phyloP scores from a whole-genome alignment of 371 early-diverging fungal genomes.

The Mucor plumbeus region DNA sequence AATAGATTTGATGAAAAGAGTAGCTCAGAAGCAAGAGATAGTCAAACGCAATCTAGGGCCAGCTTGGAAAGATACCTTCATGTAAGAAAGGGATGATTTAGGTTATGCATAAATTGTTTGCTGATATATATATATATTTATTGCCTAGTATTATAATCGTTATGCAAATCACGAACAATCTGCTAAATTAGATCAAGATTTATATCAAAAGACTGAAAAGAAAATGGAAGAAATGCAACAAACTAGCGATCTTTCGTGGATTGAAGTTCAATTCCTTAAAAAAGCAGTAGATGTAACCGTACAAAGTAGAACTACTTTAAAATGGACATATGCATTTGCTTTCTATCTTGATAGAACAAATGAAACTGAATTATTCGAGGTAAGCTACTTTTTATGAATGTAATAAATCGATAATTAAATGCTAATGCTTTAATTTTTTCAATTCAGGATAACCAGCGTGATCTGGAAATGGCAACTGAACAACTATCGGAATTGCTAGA shows the following conservation, averaged over 20 bases:
- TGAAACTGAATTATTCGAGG: slow-evolving; percentile 90
- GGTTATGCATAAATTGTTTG: too few relatives aligned
- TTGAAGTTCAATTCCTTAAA: slow-evolving; percentile 96
- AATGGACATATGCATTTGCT: slow-evolving; percentile 97
- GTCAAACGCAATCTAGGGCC: slow-evolving; percentile 85
- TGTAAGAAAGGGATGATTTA: slow-evolving; percentile 51
- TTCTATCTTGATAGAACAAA: slow-evolving; percentile 90
- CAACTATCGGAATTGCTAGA: slow-evolving; percentile 89
- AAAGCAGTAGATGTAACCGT: slow-evolving; percentile 91
- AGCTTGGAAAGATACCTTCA: slow-evolving; percentile 94
- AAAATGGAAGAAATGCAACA: slow-evolving; percentile 97
- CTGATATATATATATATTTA: too few relatives aligned
- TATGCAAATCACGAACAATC: slow-evolving; percentile 97
- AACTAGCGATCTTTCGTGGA: slow-evolving; percentile 92
- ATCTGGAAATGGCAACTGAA: slow-evolving; percentile 96
- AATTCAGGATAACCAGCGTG: slow-evolving; percentile 89
- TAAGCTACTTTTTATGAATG: slow-evolving; percentile 10
- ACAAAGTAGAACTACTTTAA: slow-evolving; percentile 87
- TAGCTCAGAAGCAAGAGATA: slow-evolving; percentile 81
- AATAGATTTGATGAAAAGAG: slow-evolving; percentile 91
- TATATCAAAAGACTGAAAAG: slow-evolving; percentile 87
- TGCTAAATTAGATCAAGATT: slow-evolving; percentile 86
- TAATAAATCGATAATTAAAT: not conserved
- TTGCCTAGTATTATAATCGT: slow-evolving; percentile 88
- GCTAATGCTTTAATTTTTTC: not conserved